Evolutionary conservation across 108 stramenopile species (phyloP).

Genomic region (Nitzschia sp.): DNA sequence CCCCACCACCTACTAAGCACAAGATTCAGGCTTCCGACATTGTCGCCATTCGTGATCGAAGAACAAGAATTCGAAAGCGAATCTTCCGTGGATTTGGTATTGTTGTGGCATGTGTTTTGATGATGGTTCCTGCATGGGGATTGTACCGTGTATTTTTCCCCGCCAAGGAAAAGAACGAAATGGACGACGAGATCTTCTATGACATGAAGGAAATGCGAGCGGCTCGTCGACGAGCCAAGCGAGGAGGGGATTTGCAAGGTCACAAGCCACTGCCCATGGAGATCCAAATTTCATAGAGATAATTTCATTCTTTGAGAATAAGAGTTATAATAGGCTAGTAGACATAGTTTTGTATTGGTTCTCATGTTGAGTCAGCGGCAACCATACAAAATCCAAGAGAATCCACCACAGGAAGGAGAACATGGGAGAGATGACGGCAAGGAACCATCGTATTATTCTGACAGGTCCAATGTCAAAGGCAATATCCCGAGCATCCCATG

Average conservation of each 20-base stretch:
- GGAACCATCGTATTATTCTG: conserved; percentile 44
- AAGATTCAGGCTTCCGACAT: conserved; percentile 5
- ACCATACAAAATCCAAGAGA: conserved; percentile 14
- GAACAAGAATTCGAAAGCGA: conserved; percentile 10
- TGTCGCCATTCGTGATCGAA: conserved; percentile 5
- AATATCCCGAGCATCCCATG: conserved; percentile 10
- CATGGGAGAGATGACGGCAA: conserved; percentile 38
- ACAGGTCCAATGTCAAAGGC: conserved; percentile 51
- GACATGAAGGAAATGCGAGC: conserved; percentile 34
- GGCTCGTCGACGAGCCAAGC: conserved; percentile 3
- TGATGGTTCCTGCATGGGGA: conserved; percentile 22
- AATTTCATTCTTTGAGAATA: not conserved
- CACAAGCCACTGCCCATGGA: conserved; percentile 7
- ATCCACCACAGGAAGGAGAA: conserved; percentile 27
- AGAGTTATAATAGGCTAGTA: not conserved
- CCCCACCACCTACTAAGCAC: not conserved
- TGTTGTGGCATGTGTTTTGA: not conserved
- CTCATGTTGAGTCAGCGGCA: conserved; percentile 16
- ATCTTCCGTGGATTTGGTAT: conserved; percentile 14
- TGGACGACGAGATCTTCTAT: conserved; percentile 22
- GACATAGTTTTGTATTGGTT: conserved; percentile 9
- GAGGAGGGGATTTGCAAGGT: not conserved
- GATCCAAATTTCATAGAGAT: conserved; percentile 14
- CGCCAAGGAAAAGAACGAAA: conserved; percentile 7
- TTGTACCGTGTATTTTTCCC: conserved; percentile 12